Evolutionary conservation across 306 rosid species (phyloP).

Genomic region (Crataegus laevigata): DNA sequence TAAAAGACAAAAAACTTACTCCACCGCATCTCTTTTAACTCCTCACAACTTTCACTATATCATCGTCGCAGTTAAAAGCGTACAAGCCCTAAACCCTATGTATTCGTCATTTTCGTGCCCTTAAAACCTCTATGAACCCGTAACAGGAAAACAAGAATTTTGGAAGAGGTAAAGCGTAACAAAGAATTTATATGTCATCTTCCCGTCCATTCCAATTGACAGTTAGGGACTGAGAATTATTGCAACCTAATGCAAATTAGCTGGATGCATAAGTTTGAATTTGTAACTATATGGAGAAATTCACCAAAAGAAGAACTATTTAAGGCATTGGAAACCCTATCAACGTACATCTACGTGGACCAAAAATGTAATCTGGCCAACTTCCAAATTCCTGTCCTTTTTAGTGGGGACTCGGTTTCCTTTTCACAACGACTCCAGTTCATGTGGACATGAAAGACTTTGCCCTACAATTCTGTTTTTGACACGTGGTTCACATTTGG

Average conservation of each 20-base stretch:
- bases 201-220: background rate
- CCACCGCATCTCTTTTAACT: no score
- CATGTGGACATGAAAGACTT: constrained; percentile 2
- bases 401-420: constrained; percentile 4
- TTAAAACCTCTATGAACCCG: no score
- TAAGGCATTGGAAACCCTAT: background rate
- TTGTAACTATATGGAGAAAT: no score
- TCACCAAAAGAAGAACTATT: background rate
- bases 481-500: constrained; percentile 14
- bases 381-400: background rate
- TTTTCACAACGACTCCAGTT: background rate
- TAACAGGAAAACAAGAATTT: no score
- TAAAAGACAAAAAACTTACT: no score
- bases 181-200: background rate
- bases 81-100: no score
- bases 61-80: no score
- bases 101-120: no score
- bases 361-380: background rate
- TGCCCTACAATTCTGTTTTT: background rate
- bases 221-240: background rate
- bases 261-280: background rate
- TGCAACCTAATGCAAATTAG: background rate
- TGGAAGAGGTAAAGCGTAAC: background rate
- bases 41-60: no score
- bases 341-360: background rate